A percentile compares a stretch with the other conserved stretches of the same genome.
Conservation (phyloP, 2,329 filamentous ascomycete species). For the Lecanoromycetidae sp. region DNA sequence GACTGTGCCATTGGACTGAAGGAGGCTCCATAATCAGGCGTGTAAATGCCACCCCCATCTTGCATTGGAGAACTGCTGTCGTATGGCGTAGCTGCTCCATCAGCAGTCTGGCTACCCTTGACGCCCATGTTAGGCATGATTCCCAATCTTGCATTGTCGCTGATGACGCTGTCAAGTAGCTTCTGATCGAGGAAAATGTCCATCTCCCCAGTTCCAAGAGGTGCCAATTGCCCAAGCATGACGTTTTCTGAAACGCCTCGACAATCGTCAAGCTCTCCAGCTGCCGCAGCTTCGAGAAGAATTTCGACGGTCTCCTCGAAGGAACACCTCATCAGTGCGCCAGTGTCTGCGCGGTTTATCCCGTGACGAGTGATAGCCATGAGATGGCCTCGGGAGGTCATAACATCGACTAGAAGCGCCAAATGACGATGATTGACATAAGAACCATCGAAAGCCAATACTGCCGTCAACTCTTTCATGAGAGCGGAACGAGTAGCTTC, state of each 20-base stretch:
- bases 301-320: slow-evolving; percentile 99
- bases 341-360: slow-evolving; percentile 96
- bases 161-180: slow-evolving; percentile 90
- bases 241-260: slow-evolving; percentile 97
- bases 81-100: slow-evolving; percentile 87
- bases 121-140: slow-evolving; percentile 67
- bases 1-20: slow-evolving; percentile 66
- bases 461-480: slow-evolving; percentile 76
- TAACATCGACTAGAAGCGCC: slow-evolving; percentile 87
- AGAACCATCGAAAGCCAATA: slow-evolving; percentile 95
- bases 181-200: slow-evolving; percentile 77
- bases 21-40: slow-evolving; percentile 47
- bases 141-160: slow-evolving; percentile 77
- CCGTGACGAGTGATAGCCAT: slow-evolving; percentile 96
- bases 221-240: slow-evolving; percentile 93
- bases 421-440: slow-evolving; percentile 99
- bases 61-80: slow-evolving; percentile 57
- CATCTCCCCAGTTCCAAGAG: slow-evolving; percentile 93
- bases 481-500: slow-evolving; percentile 82
- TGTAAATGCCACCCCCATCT: slow-evolving; percentile 48
- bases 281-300: slow-evolving; percentile 84
- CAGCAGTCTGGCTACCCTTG: slow-evolving; percentile 58
- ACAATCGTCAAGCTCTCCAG: slow-evolving; percentile 93
- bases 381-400: slow-evolving; percentile 88
- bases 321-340: slow-evolving; percentile 96